Base-by-base conservation (phyloP, 2,329 filamentous ascomycete genomes). In the Colletotrichum eleusines region DNA sequence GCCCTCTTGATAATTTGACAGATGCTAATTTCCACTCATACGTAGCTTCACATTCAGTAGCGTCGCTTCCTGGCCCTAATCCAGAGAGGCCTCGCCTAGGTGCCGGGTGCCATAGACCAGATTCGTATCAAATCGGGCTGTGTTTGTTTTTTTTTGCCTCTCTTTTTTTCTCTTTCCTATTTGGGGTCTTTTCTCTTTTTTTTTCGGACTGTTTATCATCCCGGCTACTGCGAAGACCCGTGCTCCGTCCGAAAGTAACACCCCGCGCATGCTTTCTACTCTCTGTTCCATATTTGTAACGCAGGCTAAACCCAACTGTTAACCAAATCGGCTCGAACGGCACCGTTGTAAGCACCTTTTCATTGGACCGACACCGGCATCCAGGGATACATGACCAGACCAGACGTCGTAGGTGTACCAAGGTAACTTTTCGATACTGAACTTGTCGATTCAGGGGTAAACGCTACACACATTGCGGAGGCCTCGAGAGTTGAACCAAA, bases 201-300 rank as follows among this genome's bases (percentile, higher is more conserved):
- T n/a, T n/a, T n/a, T n/a, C n/a, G n/a, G n/a, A n/a, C n/a, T 7
- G 2, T 14, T 3, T 23, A n/a, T 33, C 48, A 11, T 16, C 26
- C 48, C 53, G 11, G 60, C 33, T 26, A 23, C 60, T 31, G 48
- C 48, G 48, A 35, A 53, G 9, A n/a, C 48, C 60, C 60, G 60
- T 63, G 33, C 40, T 61, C 9, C 60, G 23, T 62, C 11, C 23
- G 40, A 71, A 50, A 38, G 50, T 58, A 53, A 38, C 42, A 23
- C 16, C 42, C 42, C n/a, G n/a, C 63, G 57, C 68, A 62, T 62
- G 18, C 58, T 50, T 55, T 38, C 14, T 12, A 14, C 28, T 38
- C 50, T 58, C 40, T 67, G 57, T 67, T 58, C 68, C 68, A 71
- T 35, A 59, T 67, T 42, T 71, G 68, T 71, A 62, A 67, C 63